A percentile compares a stretch with the other conserved stretches of the same genome.
phyloP scores from a whole-genome alignment of 352 stramenopile genomes.

The Albugo candida region DNA sequence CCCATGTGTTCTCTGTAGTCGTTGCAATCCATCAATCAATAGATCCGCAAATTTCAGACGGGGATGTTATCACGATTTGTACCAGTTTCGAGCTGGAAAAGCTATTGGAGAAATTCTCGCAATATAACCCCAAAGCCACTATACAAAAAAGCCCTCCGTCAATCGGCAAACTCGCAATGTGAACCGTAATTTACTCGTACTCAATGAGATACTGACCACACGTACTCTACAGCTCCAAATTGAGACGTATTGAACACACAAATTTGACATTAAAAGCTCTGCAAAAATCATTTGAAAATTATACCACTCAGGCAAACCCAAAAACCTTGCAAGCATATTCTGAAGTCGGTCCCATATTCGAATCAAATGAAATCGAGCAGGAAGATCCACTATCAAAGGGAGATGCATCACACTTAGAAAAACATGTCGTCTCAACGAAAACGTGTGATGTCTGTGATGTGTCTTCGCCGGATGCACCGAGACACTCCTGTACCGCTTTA shows the following conservation, averaged over 20 bases:
- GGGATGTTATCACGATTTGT: conserved; percentile 57
- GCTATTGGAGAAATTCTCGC: conserved; percentile 46
- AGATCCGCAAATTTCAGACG: conserved; percentile 36
- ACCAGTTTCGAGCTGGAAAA: conserved; percentile 29
- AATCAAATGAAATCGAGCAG: conserved; percentile 23
- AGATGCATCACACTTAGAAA: conserved; percentile 13
- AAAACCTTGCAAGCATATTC: conserved; percentile 28
- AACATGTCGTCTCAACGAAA: conserved; percentile 5
- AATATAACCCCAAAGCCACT: conserved; percentile 28
- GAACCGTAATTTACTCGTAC: no score
- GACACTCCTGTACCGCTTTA: conserved; percentile 32
- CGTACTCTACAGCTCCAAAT: conserved; percentile 20
- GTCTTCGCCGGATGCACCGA: conserved; percentile 51
- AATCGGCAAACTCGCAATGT: conserved; percentile 23
- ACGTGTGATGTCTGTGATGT: conserved; percentile 70
- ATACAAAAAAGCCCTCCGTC: conserved; percentile 31
- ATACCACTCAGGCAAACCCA: conserved; percentile 18
- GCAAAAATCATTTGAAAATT: conserved; percentile 53
- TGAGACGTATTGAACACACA: conserved; percentile 46
- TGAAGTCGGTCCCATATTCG: conserved; percentile 57
- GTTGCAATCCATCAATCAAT: conserved; percentile 32
- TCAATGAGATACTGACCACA: no score
- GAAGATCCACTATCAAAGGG: no score
- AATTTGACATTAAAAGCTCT: conserved; percentile 49
- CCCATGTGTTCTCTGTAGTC: no score